A percentile compares a stretch with the other conserved stretches of the same genome.
Conservation (phyloP, 768 basidiomycete genomes). For the Lentinula lateritia region DNA sequence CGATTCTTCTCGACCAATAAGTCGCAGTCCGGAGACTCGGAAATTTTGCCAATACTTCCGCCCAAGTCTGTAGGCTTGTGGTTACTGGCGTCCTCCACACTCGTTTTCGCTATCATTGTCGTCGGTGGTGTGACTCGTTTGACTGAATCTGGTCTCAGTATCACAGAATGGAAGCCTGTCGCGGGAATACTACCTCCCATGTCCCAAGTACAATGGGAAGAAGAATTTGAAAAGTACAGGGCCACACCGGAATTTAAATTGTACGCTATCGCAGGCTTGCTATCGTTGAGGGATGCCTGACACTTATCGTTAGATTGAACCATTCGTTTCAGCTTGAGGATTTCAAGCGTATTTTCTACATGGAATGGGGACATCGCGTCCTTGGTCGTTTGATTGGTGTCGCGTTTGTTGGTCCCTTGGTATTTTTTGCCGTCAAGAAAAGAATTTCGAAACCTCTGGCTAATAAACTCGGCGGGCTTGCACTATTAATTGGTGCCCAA, state of each 20-base stretch:
- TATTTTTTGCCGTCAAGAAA: conserved; percentile 72
- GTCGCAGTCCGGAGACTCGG: conserved; percentile 3
- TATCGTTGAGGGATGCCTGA: background rate
- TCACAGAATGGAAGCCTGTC: conserved; percentile 96
- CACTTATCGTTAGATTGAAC: conserved; percentile 59
- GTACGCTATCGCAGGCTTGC: conserved; percentile 41
- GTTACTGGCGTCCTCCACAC: conserved; percentile 77
- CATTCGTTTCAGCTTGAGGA: conserved; percentile 81
- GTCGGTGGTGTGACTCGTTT: conserved; percentile 95
- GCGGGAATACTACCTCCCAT: conserved; percentile 86
- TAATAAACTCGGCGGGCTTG: conserved; percentile 63
- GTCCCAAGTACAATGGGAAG: conserved; percentile 68
- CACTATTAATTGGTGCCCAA: conserved; percentile 82
- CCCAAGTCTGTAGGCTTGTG: conserved; percentile 73
- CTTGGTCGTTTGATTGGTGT: conserved; percentile 85
- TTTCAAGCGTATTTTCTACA: conserved; percentile 95
- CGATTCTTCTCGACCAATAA: conserved; percentile 9
- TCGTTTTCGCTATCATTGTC: conserved; percentile 90
- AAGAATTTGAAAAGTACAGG: conserved; percentile 92
- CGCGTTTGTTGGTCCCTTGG: conserved; percentile 77
- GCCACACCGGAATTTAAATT: conserved; percentile 92
- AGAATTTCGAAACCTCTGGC: conserved; percentile 63
- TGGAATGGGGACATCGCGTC: conserved; percentile 97
- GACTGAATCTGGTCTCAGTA: conserved; percentile 95
- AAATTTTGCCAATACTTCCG: conserved; percentile 50